phyloP scores from a whole-genome alignment of 2,329 filamentous ascomycete species.

The Metarhizium rileyi region DNA sequence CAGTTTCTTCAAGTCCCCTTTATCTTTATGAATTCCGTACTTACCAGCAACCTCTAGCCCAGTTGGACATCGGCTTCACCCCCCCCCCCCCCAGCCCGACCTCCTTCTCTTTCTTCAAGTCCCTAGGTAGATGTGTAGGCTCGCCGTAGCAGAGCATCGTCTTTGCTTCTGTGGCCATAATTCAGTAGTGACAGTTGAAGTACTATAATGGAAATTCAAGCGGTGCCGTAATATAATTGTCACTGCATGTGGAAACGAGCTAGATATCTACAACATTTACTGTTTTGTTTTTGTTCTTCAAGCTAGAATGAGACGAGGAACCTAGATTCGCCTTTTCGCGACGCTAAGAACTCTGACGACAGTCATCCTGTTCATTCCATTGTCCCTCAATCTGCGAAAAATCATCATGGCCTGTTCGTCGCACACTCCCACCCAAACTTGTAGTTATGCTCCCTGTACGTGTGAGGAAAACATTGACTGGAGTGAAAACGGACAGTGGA shows the following conservation, averaged over 20 bases:
- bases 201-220: constrained; percentile 5
- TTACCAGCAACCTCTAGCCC: constrained; percentile 5
- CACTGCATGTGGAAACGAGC: background rate
- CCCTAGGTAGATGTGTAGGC: background rate
- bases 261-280: background rate
- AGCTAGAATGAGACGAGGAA: background rate
- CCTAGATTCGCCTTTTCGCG: constrained; percentile 22
- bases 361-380: constrained; percentile 54
- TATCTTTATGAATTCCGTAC: background rate
- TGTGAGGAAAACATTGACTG: background rate
- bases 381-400: constrained; percentile 45
- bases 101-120: background rate
- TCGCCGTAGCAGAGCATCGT: background rate
- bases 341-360: constrained; percentile 37
- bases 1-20: background rate
- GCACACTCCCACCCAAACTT: background rate
- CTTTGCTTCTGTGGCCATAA: background rate
- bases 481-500: background rate
- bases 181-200: background rate
- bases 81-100: background rate
- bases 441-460: background rate
- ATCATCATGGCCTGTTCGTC: constrained; percentile 2
- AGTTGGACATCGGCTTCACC: background rate
- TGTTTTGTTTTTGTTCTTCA: background rate
- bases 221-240: background rate